Conservation (phyloP, 2,329 filamentous ascomycete genomes). For the Leptographium wingfieldii region DNA sequence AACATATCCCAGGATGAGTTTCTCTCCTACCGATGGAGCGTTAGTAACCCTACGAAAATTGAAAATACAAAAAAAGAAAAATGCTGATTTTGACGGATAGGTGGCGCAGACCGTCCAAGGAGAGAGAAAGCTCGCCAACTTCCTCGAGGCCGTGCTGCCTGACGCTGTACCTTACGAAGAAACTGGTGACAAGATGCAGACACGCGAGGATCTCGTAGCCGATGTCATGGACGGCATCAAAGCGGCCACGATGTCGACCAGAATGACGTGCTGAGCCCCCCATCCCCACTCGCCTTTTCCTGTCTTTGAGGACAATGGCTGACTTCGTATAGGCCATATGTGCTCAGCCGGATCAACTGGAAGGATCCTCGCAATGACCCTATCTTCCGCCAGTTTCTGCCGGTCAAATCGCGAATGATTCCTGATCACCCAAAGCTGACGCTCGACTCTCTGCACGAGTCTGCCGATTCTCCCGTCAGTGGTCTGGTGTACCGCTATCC, state of each 20-base stretch:
- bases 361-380: conserved; percentile 44
- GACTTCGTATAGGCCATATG: conserved; percentile 32
- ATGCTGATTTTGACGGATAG: conserved; percentile 17
- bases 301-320: background rate
- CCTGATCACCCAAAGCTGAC: conserved; percentile 41
- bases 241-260: conserved; percentile 44
- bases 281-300: background rate
- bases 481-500: conserved; percentile 52
- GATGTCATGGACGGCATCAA: conserved; percentile 41
- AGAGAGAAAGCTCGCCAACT: conserved; percentile 30
- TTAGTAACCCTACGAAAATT: conserved; percentile 20
- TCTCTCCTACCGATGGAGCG: conserved; percentile 40
- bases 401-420: conserved; percentile 37
- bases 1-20: conserved; percentile 35
- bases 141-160: conserved; percentile 38
- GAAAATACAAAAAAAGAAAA: background rate
- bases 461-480: conserved; percentile 39
- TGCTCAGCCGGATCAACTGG: conserved; percentile 48
- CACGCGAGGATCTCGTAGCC: conserved; percentile 37
- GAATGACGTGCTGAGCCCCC: conserved; percentile 30
- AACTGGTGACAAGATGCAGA: conserved; percentile 23
- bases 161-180: conserved; percentile 29
- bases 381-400: conserved; percentile 47
- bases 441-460: conserved; percentile 47
- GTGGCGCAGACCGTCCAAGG: conserved; percentile 36